Evolutionary conservation across 1,284 basidiomycete species (phyloP), one percentile per base, ranked within the genome.

Genomic region (Kalmanozyma brasiliensis): DNA sequence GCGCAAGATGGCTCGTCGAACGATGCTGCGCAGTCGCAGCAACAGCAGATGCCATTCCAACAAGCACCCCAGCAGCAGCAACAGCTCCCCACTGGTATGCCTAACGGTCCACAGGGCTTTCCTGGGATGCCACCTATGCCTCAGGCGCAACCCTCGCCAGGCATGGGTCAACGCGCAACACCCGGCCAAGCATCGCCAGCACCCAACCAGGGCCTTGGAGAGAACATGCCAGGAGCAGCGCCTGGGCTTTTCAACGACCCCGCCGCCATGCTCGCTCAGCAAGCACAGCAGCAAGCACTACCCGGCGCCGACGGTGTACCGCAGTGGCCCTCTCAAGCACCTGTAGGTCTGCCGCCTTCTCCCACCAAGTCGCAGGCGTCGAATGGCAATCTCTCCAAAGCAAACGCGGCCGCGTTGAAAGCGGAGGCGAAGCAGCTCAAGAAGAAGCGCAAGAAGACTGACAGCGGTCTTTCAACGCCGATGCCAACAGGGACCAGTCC

Each of bases 371-470:
- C 51, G 24, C 45, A 52, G n/a, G 42, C 40, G 3, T 26, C 24
- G 5, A 62, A 62, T 32, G 58, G 58, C 13, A 43, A 49, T 3
- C 33, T 35, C 16, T 59, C 68, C 6, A 49, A 62, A 23, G 56
- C 70, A 4, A 62, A 60, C 3, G 38, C 52, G 4, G 30, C 59
- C 19, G 26, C 49, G 3, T 24, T 33, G 38, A 72, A 72, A 26
- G 47, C 51, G 14, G 63, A 72, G n/a, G 26, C 51, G 37, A 63
- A 60, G 32, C 58, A 53, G 30, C 29, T 41, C 3, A 71, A 71
- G 40, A 71, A 57, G 56, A 71, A 69, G 48, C 65, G 60, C 38
- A 58, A 65, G 53, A 66, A 72, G 64, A 64, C 60, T 4, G 66
- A 69, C 8, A 44, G 30, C 43, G 46, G 45, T 14, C 17, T 66